Conservation (phyloP, 1,139 yeast genomes). For the Petasospora rhodanensis region DNA sequence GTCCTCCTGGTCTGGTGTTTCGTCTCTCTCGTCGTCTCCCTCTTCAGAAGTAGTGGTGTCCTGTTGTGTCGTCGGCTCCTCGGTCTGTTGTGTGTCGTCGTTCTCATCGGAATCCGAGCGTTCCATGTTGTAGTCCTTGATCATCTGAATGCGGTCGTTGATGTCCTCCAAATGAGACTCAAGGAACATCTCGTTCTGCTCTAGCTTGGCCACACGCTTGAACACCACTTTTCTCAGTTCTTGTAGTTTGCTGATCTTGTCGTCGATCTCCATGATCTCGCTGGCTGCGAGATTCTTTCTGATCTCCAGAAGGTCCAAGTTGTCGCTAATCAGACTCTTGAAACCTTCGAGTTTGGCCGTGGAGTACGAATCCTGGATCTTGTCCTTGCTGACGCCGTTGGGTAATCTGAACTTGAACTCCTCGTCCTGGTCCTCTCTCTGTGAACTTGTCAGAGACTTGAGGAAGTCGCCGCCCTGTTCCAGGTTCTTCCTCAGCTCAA, state of each 20-base stretch:
- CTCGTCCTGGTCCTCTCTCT: constrained; percentile 18
- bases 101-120: constrained; percentile 20
- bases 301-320: constrained; percentile 51
- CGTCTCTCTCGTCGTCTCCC: constrained; percentile 9
- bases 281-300: constrained; percentile 59
- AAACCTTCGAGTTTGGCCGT: constrained; percentile 33
- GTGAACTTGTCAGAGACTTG: constrained; percentile 16
- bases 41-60: constrained; percentile 2
- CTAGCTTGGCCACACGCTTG: constrained; percentile 53
- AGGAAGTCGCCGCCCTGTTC: constrained; percentile 17
- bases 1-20: constrained; percentile 11
- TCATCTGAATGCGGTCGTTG: constrained; percentile 35
- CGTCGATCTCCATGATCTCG: constrained; percentile 60
- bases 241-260: constrained; percentile 46
- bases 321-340: constrained; percentile 38
- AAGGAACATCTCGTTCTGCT: constrained; percentile 50
- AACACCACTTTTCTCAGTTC: constrained; percentile 47
- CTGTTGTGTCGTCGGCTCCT: neutral
- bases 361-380: constrained; percentile 38
- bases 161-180: constrained; percentile 44
- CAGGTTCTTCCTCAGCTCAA: constrained; percentile 20
- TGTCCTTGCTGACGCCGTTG: constrained; percentile 33
- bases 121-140: constrained; percentile 30
- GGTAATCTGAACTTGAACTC: constrained; percentile 30
- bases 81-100: constrained; percentile 1